phyloP scores from a whole-genome alignment of 2,329 filamentous ascomycete species.

The Penicillium sp. region DNA sequence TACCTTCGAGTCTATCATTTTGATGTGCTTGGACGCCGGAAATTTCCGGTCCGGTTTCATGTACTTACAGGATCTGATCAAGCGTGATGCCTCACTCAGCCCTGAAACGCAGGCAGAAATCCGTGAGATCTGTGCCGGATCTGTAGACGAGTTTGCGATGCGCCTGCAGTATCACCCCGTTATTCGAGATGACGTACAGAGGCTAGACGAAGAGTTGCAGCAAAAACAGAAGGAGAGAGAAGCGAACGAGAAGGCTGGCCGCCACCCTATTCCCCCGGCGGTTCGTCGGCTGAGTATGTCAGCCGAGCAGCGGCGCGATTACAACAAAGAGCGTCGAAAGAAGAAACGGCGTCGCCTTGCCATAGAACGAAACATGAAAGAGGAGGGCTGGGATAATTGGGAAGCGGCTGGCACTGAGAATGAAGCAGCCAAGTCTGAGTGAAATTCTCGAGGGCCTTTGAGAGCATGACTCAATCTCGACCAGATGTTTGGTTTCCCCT shows the following conservation, averaged over 20 bases:
- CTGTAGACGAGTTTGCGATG: constrained; percentile 33
- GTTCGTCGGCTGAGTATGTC: constrained; percentile 11
- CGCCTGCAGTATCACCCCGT: constrained; percentile 32
- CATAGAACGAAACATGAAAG: constrained; percentile 18
- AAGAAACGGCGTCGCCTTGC: constrained; percentile 20
- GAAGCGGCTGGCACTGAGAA: neutral
- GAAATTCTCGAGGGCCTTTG: neutral
- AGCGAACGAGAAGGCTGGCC: neutral
- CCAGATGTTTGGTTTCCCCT: neutral
- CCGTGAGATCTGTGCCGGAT: constrained; percentile 27
- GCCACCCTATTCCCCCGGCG: constrained; percentile 3
- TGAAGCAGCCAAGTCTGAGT: neutral
- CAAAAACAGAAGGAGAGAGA: neutral
- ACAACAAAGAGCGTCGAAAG: constrained; percentile 24
- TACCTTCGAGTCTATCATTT: constrained; percentile 63
- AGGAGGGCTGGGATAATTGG: constrained; percentile 25
- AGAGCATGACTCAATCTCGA: neutral
- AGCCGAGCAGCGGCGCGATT: constrained; percentile 15
- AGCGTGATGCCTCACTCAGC: constrained; percentile 30
- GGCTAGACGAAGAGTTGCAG: constrained; percentile 7
- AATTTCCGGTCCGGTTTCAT: constrained; percentile 39
- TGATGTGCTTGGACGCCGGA: constrained; percentile 52
- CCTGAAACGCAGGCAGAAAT: constrained; percentile 29
- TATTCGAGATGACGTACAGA: constrained; percentile 18
- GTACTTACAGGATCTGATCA: constrained; percentile 40